Conservation (phyloP, 2,329 filamentous ascomycete species). For the Diaporthe batatas region DNA sequence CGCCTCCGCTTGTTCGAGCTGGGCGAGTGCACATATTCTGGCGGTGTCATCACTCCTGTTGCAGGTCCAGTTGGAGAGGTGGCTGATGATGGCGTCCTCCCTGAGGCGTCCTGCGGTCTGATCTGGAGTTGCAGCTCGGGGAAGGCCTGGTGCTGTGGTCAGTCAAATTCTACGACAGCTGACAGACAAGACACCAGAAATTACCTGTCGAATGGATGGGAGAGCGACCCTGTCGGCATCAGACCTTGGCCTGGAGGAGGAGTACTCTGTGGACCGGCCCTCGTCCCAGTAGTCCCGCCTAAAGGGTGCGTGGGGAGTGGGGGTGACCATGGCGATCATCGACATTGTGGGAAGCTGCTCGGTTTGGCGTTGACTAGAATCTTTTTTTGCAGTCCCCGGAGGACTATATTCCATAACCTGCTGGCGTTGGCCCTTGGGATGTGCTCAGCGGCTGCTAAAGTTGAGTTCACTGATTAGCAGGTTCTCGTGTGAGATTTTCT, state of each 20-base stretch:
- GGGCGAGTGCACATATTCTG: constrained; percentile 65
- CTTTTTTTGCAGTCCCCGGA: constrained; percentile 48
- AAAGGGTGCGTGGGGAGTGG: constrained; percentile 57
- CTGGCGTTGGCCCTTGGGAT: neutral
- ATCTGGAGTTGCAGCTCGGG: constrained; percentile 58
- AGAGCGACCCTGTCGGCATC: constrained; percentile 60
- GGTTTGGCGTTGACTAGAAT: constrained; percentile 47
- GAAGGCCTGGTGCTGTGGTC: constrained; percentile 54
- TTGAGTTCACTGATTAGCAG: constrained; percentile 33
- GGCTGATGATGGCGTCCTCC: constrained; percentile 51
- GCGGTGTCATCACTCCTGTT: constrained; percentile 52
- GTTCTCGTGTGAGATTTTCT: constrained; percentile 21
- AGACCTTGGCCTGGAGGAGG: constrained; percentile 51
- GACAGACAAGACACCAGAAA: neutral
- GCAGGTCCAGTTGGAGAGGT: constrained; percentile 52
- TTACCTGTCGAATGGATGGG: constrained; percentile 68
- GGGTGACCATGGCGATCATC: constrained; percentile 62
- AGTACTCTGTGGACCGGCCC: constrained; percentile 51
- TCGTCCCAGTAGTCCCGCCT: constrained; percentile 58
- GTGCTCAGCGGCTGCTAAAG: constrained; percentile 23
- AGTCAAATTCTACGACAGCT: constrained; percentile 36
- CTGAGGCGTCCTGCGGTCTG: constrained; percentile 50
- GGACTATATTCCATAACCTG: constrained; percentile 59
- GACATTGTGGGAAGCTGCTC: constrained; percentile 59
- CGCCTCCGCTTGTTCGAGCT: constrained; percentile 63